Conservation (phyloP, 768 basidiomycete species). For the Panaeolus cyanescens region DNA sequence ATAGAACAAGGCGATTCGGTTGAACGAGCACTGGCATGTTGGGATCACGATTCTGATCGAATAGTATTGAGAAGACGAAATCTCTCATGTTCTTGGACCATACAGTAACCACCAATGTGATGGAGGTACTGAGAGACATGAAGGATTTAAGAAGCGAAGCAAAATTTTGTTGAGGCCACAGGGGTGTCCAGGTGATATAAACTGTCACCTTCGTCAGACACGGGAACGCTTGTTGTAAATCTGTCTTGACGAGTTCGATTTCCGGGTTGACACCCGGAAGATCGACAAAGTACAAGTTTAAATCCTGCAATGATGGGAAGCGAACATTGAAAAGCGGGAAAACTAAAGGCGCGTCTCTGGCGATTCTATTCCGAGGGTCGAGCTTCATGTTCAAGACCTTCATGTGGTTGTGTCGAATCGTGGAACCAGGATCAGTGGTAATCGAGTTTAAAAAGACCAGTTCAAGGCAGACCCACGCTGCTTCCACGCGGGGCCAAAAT, state of each 20-base stretch:
- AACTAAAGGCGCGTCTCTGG: not conserved
- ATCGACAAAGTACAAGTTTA: not conserved
- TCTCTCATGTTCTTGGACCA: not conserved
- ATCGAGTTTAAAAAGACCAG: not conserved
- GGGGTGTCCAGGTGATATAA: not conserved
- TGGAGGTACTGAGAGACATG: not conserved
- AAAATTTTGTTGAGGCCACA: not conserved
- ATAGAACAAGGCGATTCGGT: not conserved
- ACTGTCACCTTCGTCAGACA: not conserved
- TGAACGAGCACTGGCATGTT: not conserved
- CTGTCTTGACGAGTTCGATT: not conserved
- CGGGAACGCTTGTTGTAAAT: not conserved
- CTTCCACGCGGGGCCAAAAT: not conserved
- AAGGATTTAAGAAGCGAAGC: not conserved
- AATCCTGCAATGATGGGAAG: not conserved
- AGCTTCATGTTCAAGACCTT: not conserved
- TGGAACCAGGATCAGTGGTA: not conserved
- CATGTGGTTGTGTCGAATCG: not conserved
- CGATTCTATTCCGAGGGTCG: not conserved
- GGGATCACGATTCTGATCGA: too few species aligned
- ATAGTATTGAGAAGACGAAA: not conserved
- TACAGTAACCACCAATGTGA: not conserved
- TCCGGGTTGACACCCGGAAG: too few species aligned
- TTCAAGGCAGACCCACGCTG: not conserved
- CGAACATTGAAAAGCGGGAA: not conserved